A percentile compares a stretch with the other conserved stretches of the same genome.
Evolutionary conservation across 805 yeast species (phyloP).

Genomic region (Barnettozyma sp.): DNA sequence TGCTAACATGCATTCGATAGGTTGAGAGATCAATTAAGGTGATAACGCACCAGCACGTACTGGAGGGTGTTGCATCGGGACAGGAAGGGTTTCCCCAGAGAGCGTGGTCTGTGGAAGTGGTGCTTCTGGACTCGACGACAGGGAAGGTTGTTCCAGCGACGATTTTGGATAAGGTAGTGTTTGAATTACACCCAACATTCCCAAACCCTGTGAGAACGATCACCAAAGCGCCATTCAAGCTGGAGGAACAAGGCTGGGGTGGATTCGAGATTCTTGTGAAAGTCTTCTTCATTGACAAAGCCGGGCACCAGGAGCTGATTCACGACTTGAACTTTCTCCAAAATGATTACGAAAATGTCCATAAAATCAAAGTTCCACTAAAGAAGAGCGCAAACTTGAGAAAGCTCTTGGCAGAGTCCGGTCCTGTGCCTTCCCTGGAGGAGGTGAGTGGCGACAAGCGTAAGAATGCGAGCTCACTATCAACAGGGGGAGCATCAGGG

Average conservation of each 20-base stretch:
- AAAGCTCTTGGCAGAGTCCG: slow-evolving; percentile 70
- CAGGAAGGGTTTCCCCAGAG: slow-evolving; percentile 93
- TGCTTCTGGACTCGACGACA: slow-evolving; percentile 65
- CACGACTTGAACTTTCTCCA: slow-evolving; percentile 86
- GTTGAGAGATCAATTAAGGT: slow-evolving; percentile 84
- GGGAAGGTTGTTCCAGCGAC: slow-evolving; percentile 83
- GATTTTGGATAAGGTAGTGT: slow-evolving; percentile 86
- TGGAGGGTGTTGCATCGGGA: slow-evolving; percentile 75
- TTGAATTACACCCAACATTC: slow-evolving; percentile 92
- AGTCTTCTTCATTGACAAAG: slow-evolving; percentile 70
- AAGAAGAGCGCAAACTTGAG: slow-evolving; percentile 58
- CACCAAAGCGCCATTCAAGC: slow-evolving; percentile 77
- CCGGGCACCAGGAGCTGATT: slow-evolving; percentile 78
- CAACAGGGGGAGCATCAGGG: no score
- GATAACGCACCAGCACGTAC: slow-evolving; percentile 76
- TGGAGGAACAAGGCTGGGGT: slow-evolving; percentile 97
- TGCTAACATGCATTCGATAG: neutral
- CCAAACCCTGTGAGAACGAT: slow-evolving; percentile 78
- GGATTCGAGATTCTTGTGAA: slow-evolving; percentile 86
- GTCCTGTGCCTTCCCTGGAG: slow-evolving; percentile 61
- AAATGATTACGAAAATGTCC: slow-evolving; percentile 73
- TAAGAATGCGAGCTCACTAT: no score
- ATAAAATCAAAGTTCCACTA: slow-evolving; percentile 67
- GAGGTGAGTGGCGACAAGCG: slow-evolving; percentile 32
- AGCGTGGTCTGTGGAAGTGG: slow-evolving; percentile 79